Percentiles rank a stretch among this genome's conserved stretches.
Evolutionary conservation across 2,329 filamentous ascomycete genomes (phyloP).

Genomic region (Ophiosphaerella herpotricha): DNA sequence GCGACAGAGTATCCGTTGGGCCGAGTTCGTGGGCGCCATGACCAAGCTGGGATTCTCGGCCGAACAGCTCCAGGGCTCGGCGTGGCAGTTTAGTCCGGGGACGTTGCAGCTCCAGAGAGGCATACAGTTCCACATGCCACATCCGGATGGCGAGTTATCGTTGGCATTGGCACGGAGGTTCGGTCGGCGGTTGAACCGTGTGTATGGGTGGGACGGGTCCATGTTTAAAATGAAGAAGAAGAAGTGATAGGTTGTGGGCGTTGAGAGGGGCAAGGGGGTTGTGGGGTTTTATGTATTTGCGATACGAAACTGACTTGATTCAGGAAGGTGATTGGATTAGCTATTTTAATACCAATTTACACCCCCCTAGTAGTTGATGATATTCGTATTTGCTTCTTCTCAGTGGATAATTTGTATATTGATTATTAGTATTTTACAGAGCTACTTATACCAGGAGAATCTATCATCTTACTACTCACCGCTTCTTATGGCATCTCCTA

Average conservation of each 20-base stretch:
- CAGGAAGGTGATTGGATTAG: too few species aligned
- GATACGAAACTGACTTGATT: too few species aligned
- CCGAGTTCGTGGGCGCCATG: conserved; percentile 60
- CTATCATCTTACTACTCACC: too few species aligned
- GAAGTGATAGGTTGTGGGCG: background rate
- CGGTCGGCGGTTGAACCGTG: conserved; percentile 55
- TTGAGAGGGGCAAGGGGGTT: too few species aligned
- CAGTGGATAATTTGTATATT: too few species aligned
- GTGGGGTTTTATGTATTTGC: too few species aligned
- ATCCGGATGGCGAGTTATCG: conserved; percentile 59
- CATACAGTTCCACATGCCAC: conserved; percentile 67
- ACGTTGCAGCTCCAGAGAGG: conserved; percentile 50
- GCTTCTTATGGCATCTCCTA: too few species aligned
- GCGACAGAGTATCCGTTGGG: conserved; percentile 58
- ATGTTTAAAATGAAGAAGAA: background rate
- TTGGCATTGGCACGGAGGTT: conserved; percentile 53
- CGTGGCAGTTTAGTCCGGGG: conserved; percentile 58
- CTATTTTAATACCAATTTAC: too few species aligned
- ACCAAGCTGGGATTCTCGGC: conserved; percentile 54
- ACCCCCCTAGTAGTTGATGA: too few species aligned
- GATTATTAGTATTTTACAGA: too few species aligned
- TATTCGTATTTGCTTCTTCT: too few species aligned
- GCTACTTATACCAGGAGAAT: too few species aligned
- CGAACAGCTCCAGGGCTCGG: conserved; percentile 64
- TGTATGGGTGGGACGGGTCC: conserved; percentile 54